Percentiles rank a stretch among this genome's conserved stretches.
Evolutionary conservation across 2,329 filamentous ascomycete genomes (phyloP).

Genomic region (Exserohilum rostratum): DNA sequence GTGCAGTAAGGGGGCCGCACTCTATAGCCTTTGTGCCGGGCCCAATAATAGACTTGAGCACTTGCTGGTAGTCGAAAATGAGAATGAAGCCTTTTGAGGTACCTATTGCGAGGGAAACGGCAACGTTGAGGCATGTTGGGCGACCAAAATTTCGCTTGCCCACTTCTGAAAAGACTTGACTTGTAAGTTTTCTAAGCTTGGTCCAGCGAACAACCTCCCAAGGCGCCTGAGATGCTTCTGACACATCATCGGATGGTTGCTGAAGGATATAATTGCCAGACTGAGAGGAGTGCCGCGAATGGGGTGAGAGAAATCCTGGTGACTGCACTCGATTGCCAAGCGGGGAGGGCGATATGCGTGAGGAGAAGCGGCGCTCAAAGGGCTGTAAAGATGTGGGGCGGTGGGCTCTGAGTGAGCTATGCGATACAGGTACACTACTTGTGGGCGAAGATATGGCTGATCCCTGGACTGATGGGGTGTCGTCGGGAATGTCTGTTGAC

Average conservation of each 20-base stretch:
- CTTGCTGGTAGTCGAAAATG: slow-evolving; percentile 97
- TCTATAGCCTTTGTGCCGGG: slow-evolving; percentile 93
- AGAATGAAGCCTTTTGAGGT: slow-evolving; percentile 94
- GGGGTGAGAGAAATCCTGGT: slow-evolving; percentile 75
- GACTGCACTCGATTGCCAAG: slow-evolving; percentile 69
- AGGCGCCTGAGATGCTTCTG: slow-evolving; percentile 71
- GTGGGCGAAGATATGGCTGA: slow-evolving; percentile 67
- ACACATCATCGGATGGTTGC: slow-evolving; percentile 59
- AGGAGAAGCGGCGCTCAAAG: slow-evolving; percentile 94
- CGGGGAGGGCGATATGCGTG: slow-evolving; percentile 72
- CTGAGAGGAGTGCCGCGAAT: slow-evolving; percentile 81
- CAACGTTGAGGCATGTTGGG: slow-evolving; percentile 87
- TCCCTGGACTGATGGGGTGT: slow-evolving; percentile 79
- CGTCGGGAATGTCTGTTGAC: slow-evolving; percentile 78
- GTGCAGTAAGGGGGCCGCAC: slow-evolving; percentile 82
- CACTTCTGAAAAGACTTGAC: slow-evolving; percentile 88
- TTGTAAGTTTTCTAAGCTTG: slow-evolving; percentile 84
- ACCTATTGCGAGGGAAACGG: slow-evolving; percentile 85
- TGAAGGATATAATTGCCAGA: slow-evolving; percentile 70
- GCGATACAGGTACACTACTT: slow-evolving; percentile 74
- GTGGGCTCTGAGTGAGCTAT: slow-evolving; percentile 72
- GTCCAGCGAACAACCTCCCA: slow-evolving; percentile 99
- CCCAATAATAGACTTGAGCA: slow-evolving; percentile 90
- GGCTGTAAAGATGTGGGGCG: slow-evolving; percentile 85
- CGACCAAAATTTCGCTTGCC: slow-evolving; percentile 91